Evolutionary conservation across 768 basidiomycete genomes (phyloP).

Genomic region (Tephrocybe sp.): DNA sequence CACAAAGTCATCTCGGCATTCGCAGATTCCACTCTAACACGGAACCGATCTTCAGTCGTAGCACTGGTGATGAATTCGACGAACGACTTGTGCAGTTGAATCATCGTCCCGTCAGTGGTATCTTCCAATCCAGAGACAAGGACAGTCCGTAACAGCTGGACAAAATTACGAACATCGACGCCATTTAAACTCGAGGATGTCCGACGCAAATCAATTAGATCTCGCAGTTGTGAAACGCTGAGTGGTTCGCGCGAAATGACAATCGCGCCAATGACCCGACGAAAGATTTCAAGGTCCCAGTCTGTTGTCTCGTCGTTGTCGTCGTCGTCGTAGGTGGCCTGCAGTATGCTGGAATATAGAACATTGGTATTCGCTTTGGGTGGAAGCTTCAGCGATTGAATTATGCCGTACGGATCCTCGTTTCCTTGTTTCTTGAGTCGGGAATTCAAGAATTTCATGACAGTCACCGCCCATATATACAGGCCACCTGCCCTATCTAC

Average conservation of each 20-base stretch:
- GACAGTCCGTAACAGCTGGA: neutral
- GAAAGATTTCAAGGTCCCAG: neutral
- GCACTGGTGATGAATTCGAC: neutral
- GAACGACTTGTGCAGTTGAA: neutral
- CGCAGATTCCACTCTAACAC: neutral
- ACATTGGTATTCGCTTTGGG: constrained; percentile 8
- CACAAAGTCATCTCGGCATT: neutral
- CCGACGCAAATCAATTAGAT: neutral
- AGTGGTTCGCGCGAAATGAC: neutral
- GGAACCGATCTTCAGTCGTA: neutral
- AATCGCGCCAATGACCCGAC: neutral
- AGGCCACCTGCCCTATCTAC: constrained; percentile 5
- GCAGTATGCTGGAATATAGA: constrained; percentile 5
- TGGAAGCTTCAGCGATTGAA: constrained; percentile 7
- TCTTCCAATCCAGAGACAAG: neutral
- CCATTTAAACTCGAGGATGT: neutral
- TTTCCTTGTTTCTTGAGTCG: constrained; percentile 4
- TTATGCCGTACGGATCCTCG: constrained; percentile 3
- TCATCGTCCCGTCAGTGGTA: neutral
- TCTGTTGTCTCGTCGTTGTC: neutral
- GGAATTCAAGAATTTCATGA: constrained; percentile 3
- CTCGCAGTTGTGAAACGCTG: neutral
- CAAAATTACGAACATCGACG: neutral
- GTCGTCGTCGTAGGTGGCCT: neutral
- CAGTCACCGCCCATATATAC: constrained; percentile 13